A percentile compares a stretch with the other conserved stretches of the same genome.
Conservation (phyloP, 371 early-diverging fungal genomes). For the Mucor sp. region DNA sequence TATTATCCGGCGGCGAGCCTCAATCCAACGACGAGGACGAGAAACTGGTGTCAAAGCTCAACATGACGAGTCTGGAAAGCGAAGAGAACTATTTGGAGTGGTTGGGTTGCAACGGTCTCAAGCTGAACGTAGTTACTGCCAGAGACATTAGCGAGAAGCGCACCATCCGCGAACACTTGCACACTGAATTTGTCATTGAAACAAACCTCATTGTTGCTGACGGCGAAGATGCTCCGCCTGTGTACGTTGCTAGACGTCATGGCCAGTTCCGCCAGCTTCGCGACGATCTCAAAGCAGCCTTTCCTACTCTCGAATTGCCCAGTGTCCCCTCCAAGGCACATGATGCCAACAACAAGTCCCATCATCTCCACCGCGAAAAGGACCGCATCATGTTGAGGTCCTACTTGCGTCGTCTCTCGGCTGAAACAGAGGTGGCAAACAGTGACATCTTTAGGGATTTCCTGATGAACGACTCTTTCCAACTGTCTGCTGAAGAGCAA, state of each 20-base stretch:
- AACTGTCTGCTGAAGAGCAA: slow-evolving; percentile 40
- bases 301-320: slow-evolving; percentile 37
- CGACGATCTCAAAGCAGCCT: slow-evolving; percentile 32
- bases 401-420: slow-evolving; percentile 46
- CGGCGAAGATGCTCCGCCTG: neutral
- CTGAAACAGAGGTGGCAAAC: slow-evolving; percentile 38
- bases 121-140: slow-evolving; percentile 24
- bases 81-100: slow-evolving; percentile 28
- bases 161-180: slow-evolving; percentile 28
- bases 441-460: slow-evolving; percentile 45
- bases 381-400: slow-evolving; percentile 58
- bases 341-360: slow-evolving; percentile 15
- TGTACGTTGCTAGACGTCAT: slow-evolving; percentile 41
- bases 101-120: slow-evolving; percentile 32
- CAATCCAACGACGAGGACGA: slow-evolving; percentile 9
- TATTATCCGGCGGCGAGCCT: neutral
- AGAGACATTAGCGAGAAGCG: slow-evolving; percentile 28
- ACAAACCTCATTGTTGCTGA: slow-evolving; percentile 8
- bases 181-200: slow-evolving; percentile 42
- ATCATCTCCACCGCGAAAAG: slow-evolving; percentile 47
- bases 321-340: slow-evolving; percentile 33
- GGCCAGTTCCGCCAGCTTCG: slow-evolving; percentile 44
- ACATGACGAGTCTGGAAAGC: slow-evolving; percentile 15
- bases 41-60: slow-evolving; percentile 8
- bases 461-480: slow-evolving; percentile 50